phyloP scores from a whole-genome alignment of 371 early-diverging fungal genomes.

The Mucor lusitanicus region DNA sequence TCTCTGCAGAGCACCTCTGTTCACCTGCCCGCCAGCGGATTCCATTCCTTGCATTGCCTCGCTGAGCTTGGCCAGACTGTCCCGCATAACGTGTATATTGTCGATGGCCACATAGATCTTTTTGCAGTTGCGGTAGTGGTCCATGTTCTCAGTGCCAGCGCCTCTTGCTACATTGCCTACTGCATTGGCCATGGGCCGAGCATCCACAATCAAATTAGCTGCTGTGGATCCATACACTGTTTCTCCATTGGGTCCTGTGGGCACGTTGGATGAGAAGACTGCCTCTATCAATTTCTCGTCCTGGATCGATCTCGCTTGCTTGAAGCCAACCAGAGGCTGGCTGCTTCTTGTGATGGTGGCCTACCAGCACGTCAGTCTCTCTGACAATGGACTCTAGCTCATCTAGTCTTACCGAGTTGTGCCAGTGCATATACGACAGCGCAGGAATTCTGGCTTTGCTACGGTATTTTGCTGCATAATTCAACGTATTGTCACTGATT shows the following conservation, averaged over 20 bases:
- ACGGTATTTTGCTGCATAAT: conserved; percentile 89
- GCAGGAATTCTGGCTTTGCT: conserved; percentile 91
- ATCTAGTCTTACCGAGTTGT: conserved; percentile 58
- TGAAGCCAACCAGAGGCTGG: conserved; percentile 95
- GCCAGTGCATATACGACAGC: conserved; percentile 83
- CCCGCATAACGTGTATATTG: conserved; percentile 97
- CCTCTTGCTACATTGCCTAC: conserved; percentile 93
- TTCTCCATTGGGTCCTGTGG: conserved; percentile 44
- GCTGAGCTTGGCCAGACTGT: conserved; percentile 78
- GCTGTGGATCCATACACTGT: conserved; percentile 51
- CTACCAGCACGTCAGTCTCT: conserved; percentile 26
- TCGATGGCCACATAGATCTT: conserved; percentile 90
- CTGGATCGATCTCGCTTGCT: conserved; percentile 91
- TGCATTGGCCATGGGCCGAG: conserved; percentile 93
- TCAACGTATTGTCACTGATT: conserved; percentile 89
- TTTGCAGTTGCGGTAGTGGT: conserved; percentile 88
- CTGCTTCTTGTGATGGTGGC: conserved; percentile 91
- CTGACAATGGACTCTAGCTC: not conserved
- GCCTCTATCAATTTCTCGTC: conserved; percentile 96
- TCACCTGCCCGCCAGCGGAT: conserved; percentile 49
- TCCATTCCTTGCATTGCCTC: conserved; percentile 74
- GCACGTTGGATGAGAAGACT: conserved; percentile 71
- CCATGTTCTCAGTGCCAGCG: conserved; percentile 93
- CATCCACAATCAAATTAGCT: conserved; percentile 90
- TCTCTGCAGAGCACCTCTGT: conserved; percentile 52